Evolutionary conservation across 164 flowering plant genomes (phyloP).

Genomic region (Nelumbo lutea): DNA sequence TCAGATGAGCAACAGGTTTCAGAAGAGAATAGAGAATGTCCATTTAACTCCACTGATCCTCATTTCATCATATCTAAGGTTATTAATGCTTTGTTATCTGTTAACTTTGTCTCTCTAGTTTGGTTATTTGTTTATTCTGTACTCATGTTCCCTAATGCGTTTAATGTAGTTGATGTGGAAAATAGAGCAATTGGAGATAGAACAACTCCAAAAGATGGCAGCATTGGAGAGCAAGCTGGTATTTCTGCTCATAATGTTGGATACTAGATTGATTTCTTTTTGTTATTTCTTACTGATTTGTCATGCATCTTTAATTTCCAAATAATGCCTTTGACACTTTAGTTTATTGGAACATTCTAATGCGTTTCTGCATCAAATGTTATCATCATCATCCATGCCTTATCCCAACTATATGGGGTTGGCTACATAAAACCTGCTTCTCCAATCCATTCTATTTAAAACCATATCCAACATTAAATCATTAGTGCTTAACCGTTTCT

Average conservation of each 20-base stretch:
- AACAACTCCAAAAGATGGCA: neutral
- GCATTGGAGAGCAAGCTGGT: slow-evolving; percentile 1
- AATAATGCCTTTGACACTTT: too few species aligned
- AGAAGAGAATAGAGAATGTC: slow-evolving; percentile 21
- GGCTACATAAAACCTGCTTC: too few species aligned
- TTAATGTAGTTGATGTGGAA: neutral
- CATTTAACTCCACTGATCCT: slow-evolving; percentile 24
- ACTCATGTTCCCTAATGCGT: neutral
- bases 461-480: too few species aligned
- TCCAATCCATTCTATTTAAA: too few species aligned
- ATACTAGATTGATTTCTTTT: neutral
- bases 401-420: too few species aligned
- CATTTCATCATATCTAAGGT: slow-evolving; percentile 41
- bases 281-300: neutral
- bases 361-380: too few species aligned
- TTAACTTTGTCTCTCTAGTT: neutral
- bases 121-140: neutral
- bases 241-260: neutral
- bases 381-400: too few species aligned
- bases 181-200: neutral
- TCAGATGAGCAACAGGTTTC: neutral
- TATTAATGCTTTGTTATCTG: slow-evolving; percentile 2
- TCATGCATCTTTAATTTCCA: too few species aligned
- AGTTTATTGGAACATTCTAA: too few species aligned
- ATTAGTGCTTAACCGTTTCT: too few species aligned